A percentile compares a stretch with the other conserved stretches of the same genome.
These are phyloP conservation scores for Thelonectria blattea DNA, from an alignment of 2,329 filamentous ascomycete species.

Conservation along the genomic window DNA sequence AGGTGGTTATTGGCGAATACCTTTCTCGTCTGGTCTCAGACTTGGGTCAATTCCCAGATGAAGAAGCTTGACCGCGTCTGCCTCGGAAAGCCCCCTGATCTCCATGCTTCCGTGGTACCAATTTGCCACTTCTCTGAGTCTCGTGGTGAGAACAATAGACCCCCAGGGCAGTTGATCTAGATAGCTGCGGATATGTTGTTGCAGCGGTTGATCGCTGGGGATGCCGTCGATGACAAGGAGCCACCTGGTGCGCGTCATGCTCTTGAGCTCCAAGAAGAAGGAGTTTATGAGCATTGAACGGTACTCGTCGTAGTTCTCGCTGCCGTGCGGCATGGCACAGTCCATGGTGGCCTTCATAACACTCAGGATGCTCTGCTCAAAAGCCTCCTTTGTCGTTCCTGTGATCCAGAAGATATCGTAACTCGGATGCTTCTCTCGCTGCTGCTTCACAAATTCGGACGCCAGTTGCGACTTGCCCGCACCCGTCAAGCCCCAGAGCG, in stretches of 20 bases:
- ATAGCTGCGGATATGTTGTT: neutral
- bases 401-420: constrained; percentile 5
- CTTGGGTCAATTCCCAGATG: neutral
- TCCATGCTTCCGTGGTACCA: neutral
- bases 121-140: neutral
- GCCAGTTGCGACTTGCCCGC: constrained; percentile 5
- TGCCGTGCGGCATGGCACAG: neutral
- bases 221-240: constrained; percentile 5
- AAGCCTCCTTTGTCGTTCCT: neutral
- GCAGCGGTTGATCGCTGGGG: neutral
- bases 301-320: neutral
- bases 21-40: neutral
- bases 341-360: neutral
- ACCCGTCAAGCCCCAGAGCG: neutral
- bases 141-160: constrained; percentile 1
- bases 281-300: neutral
- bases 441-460: constrained; percentile 1
- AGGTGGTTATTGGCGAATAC: too few relatives aligned
- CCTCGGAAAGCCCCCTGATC: neutral
- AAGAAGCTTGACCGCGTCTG: neutral
- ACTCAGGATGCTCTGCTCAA: neutral
- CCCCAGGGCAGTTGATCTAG: neutral
- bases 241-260: neutral
- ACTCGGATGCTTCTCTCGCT: neutral
- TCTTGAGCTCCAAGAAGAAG: constrained; percentile 2